Percentiles rank a stretch among this genome's conserved stretches.
Evolutionary conservation across 2,329 filamentous ascomycete genomes (phyloP).

Genomic region (Dichotomopilus funicola): DNA sequence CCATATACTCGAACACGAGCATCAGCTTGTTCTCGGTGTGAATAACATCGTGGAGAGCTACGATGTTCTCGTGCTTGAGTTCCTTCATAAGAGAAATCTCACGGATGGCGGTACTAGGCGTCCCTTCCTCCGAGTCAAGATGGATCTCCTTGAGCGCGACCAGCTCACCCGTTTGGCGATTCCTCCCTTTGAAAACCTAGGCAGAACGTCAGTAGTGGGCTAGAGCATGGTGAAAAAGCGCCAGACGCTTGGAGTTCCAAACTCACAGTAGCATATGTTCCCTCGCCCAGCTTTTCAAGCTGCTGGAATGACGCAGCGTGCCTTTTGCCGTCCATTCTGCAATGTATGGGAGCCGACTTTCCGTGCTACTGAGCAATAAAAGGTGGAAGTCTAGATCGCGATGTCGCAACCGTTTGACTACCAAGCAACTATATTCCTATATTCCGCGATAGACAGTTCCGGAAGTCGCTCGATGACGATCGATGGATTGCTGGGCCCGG

Average conservation of each 20-base stretch:
- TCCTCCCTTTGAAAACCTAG: constrained; percentile 97
- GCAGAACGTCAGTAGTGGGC: constrained; percentile 21
- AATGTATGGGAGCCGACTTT: too few species aligned
- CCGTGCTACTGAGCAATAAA: too few species aligned
- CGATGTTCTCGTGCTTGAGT: constrained; percentile 97
- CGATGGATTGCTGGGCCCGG: too few species aligned
- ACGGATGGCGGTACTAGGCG: constrained; percentile 91
- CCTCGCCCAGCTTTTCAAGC: constrained; percentile 97
- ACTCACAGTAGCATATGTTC: constrained; percentile 92
- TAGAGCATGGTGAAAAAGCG: neutral
- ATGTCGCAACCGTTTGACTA: too few species aligned
- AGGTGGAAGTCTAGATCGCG: too few species aligned
- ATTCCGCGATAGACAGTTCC: too few species aligned
- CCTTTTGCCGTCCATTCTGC: constrained; percentile 71
- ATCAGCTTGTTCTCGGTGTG: constrained; percentile 99
- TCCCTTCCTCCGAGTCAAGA: constrained; percentile 96
- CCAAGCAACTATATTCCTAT: too few species aligned
- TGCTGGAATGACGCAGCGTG: constrained; percentile 98
- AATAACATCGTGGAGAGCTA: constrained; percentile 95
- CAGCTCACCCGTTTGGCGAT: constrained; percentile 91
- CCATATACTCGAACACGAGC: constrained; percentile 99
- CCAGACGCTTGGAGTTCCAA: neutral
- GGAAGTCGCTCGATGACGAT: too few species aligned
- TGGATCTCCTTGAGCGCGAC: constrained; percentile 98
- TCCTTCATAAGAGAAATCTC: constrained; percentile 99